Conservation (phyloP, 1,139 yeast genomes). For the Magnusiomyces sp. region DNA sequence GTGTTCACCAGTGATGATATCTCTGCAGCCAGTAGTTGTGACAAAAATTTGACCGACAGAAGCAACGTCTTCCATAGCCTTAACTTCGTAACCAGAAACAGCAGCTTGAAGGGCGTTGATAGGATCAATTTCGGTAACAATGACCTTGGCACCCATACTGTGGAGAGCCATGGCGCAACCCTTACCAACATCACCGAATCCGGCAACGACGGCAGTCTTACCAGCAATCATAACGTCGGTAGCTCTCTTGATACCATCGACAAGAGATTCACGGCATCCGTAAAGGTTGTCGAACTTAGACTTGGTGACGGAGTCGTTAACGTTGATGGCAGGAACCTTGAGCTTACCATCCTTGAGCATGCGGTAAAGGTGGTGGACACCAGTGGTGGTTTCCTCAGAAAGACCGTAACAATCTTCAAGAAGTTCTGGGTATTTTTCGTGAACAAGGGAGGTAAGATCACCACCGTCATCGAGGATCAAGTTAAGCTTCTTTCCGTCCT, state of each 20-base stretch:
- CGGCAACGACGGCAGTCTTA: conserved; percentile 98
- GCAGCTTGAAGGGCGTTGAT: conserved; percentile 99
- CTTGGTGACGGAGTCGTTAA: conserved; percentile 98
- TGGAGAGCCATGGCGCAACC: conserved; percentile 99
- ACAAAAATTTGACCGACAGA: conserved; percentile 94
- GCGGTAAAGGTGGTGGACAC: conserved; percentile 98
- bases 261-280: conserved; percentile 98
- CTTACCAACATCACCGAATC: conserved; percentile 99
- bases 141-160: conserved; percentile 99
- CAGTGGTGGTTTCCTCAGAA: conserved; percentile 99
- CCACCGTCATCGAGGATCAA: conserved; percentile 99
- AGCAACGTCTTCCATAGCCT: conserved; percentile 93
- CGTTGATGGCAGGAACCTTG: conserved; percentile 99
- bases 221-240: conserved; percentile 99
- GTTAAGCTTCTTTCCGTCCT: conserved; percentile 92
- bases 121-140: conserved; percentile 97
- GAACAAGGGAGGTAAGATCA: conserved; percentile 94
- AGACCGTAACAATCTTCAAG: conserved; percentile 91
- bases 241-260: conserved; percentile 99
- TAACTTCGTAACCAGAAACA: conserved; percentile 97
- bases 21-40: conserved; percentile 99
- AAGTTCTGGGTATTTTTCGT: conserved; percentile 98
- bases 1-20: conserved; percentile 86
- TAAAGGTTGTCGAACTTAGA: conserved; percentile 98
- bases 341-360: conserved; percentile 83